Conservation (phyloP, 2,329 filamentous ascomycete genomes). For the Sporothrix variecibatus region DNA sequence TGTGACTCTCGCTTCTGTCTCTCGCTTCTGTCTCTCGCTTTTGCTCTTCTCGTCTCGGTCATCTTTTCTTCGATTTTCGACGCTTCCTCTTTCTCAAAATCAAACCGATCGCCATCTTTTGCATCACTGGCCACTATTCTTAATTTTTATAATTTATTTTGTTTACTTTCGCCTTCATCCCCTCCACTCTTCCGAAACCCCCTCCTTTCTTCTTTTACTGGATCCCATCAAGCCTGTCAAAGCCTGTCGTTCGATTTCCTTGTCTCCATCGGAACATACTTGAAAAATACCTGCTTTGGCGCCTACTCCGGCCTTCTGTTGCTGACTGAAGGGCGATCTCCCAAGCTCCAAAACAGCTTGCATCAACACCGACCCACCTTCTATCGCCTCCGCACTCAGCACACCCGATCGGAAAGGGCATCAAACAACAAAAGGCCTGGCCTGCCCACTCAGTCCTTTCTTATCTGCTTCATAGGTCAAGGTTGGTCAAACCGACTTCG, state of each 20-base stretch:
- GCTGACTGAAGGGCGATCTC: slow-evolving; percentile 23
- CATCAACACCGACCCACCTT: slow-evolving; percentile 18
- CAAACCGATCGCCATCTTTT: slow-evolving; percentile 4
- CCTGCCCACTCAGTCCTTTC: not conserved
- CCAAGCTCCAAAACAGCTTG: slow-evolving; percentile 21
- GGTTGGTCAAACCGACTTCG: not conserved
- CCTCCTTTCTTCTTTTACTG: not conserved
- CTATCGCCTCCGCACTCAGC: slow-evolving; percentile 13
- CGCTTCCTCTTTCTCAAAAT: not conserved
- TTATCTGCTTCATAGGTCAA: not conserved
- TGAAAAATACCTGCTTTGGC: slow-evolving; percentile 15
- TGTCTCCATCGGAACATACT: slow-evolving; percentile 1
- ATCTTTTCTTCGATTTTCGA: not conserved
- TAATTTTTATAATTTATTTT: not conserved
- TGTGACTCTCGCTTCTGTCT: not conserved
- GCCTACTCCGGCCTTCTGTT: slow-evolving; percentile 17
- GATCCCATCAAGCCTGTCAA: not conserved
- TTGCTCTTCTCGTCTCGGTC: not conserved
- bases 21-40: not conserved
- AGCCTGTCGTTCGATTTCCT: not conserved
- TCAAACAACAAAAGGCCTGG: slow-evolving; percentile 6
- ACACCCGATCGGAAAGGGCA: not conserved
- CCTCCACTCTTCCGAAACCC: not conserved
- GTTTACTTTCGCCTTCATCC: not conserved
- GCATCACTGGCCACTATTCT: slow-evolving; percentile 10